phyloP scores from a whole-genome alignment of 2,329 filamentous ascomycete genomes.

The Trichoderma guizhouense region DNA sequence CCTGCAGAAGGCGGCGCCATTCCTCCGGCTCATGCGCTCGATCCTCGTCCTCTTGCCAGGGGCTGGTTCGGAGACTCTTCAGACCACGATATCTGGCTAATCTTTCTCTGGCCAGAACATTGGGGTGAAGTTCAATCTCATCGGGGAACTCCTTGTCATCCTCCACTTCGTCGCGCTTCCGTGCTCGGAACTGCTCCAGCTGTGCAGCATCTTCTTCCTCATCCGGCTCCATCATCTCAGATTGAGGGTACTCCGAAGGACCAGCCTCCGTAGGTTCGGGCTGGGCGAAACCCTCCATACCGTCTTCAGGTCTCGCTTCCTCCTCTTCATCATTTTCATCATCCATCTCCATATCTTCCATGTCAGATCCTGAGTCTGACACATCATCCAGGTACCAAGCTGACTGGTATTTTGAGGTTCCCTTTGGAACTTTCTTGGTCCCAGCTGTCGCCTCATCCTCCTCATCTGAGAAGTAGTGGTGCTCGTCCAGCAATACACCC shows the following conservation, averaged over 20 bases:
- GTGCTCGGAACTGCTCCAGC: conserved; percentile 75
- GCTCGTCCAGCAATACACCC: conserved; percentile 90
- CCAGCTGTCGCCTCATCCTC: conserved; percentile 51
- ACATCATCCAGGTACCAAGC: conserved; percentile 87
- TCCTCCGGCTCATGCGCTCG: conserved; percentile 82
- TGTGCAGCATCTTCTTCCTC: conserved; percentile 76
- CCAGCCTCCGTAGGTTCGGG: conserved; percentile 71
- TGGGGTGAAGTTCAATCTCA: conserved; percentile 89
- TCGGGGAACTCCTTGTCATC: conserved; percentile 96
- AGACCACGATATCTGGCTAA: conserved; percentile 83
- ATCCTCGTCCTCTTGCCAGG: conserved; percentile 88
- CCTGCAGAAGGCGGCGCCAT: conserved; percentile 79
- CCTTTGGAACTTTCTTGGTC: conserved; percentile 78
- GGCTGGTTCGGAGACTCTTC: conserved; percentile 83
- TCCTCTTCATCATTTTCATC: conserved; percentile 50
- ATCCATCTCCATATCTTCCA: conserved; percentile 62
- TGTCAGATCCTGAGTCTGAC: conserved; percentile 81
- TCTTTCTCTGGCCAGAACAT: conserved; percentile 80
- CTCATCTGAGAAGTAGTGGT: conserved; percentile 96
- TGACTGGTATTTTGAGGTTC: conserved; percentile 90
- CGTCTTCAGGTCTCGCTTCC: conserved; percentile 72
- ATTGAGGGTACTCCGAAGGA: conserved; percentile 87
- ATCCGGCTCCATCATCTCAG: conserved; percentile 85
- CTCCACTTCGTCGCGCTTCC: conserved; percentile 74
- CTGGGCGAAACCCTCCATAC: conserved; percentile 65